Evolutionary conservation across 2,329 filamentous ascomycete species (phyloP).

Genomic region (Aspergillus arachidicola): DNA sequence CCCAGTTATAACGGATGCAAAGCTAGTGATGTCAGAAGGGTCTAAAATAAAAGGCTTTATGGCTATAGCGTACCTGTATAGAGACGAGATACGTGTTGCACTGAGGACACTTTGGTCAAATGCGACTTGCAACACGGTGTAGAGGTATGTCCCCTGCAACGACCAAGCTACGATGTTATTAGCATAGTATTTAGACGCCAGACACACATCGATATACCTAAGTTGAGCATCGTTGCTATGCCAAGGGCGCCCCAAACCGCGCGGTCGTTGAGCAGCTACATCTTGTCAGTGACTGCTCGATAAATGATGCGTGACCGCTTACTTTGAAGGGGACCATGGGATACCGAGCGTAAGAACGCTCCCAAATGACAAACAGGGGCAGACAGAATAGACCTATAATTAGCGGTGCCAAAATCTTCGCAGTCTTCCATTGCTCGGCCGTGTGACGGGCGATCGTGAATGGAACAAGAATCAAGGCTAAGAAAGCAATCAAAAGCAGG

Average conservation of each 20-base stretch:
- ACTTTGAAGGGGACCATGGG: constrained; percentile 62
- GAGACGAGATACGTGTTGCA: constrained; percentile 61
- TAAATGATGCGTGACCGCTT: constrained; percentile 1
- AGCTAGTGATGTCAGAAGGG: constrained; percentile 29
- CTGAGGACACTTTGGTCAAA: constrained; percentile 61
- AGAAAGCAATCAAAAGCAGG: constrained; percentile 55
- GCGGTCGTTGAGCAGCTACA: constrained; percentile 60
- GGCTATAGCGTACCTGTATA: constrained; percentile 51
- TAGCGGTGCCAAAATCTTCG: constrained; percentile 55
- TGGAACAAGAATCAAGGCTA: constrained; percentile 57
- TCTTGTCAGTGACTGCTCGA: constrained; percentile 2
- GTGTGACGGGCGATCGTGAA: constrained; percentile 60
- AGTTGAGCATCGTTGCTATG: constrained; percentile 48
- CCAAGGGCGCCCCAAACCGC: constrained; percentile 65
- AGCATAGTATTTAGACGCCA: constrained; percentile 11
- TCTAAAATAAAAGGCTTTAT: no score
- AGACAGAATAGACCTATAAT: constrained; percentile 54
- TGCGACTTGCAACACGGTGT: constrained; percentile 62
- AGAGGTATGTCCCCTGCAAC: constrained; percentile 66
- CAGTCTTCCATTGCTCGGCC: constrained; percentile 52
- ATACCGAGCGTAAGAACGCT: constrained; percentile 49
- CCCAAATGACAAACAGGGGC: constrained; percentile 58
- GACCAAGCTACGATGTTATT: constrained; percentile 51
- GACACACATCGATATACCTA: constrained; percentile 31
- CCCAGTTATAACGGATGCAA: constrained; percentile 60